Evolutionary conservation across 2,329 filamentous ascomycete species (phyloP), one percentile per base, ranked within the genome.

Genomic region (Colletotrichum trifolii): DNA sequence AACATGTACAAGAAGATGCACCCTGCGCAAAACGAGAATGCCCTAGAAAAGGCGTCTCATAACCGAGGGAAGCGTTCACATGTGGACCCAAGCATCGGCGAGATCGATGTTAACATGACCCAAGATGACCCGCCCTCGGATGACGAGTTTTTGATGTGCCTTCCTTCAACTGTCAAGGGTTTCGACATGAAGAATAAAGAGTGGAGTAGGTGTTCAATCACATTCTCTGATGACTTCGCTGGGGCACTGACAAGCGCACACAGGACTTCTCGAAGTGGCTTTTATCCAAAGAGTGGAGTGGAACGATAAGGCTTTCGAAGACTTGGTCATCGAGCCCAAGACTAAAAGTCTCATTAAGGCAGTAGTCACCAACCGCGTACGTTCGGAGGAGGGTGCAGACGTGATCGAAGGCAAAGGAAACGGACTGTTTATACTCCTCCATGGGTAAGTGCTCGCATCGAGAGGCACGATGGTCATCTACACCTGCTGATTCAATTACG

Each of bases 331-430:
- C 2, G 54, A 64, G 1, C 1, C 4, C 1, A 55, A 68, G 17
- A 70, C 64, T 6, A 78, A 76, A 49, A 71, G 73, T 25, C 62
- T 77, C 3, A 70, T 77, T 1, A 67, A 71, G 50, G 75, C 76
- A 0, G 66, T 77, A 0, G 73, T 77, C 1, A 60, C 10, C 0
- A 53, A 12, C 68, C 64, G 12, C 64, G 68, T 39, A 67, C 71
- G 43, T 38, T 67, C n/a, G 43, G 60, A 62, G 54, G 59, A 56
- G 15, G 71, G 12, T 54, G 69, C 13, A 54, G 69, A n/a, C 43
- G 54, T 81, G 1, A 76, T 79, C 33, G 67, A 61, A 2, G 74
- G 73, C 8, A 78, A 78, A 47, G 76, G 75, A 2, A 75, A 74
- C 8, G 76, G 76, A 0, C 69, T 79, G 0, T 73, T 78, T 11